A percentile compares a stretch with the other conserved stretches of the same genome.
Evolutionary conservation across 1,284 basidiomycete genomes (phyloP).

Genomic region (Cutaneotrichosporon sp.): DNA sequence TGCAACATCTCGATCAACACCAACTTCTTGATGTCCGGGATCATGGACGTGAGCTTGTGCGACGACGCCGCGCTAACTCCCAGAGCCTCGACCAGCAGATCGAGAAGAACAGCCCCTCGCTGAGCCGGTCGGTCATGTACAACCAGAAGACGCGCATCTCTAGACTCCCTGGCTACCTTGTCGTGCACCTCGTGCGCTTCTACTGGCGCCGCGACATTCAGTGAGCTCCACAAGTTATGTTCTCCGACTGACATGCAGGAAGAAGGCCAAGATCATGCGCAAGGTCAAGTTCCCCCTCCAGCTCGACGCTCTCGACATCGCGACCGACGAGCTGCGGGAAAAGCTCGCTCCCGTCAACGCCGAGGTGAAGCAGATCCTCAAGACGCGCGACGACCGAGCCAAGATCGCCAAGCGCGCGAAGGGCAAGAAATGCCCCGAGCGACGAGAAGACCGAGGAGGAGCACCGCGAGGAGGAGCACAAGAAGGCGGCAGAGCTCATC

Average conservation of each 20-base stretch:
- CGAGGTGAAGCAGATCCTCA: slow-evolving; percentile 74
- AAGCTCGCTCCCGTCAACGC: slow-evolving; percentile 71
- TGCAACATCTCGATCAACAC: slow-evolving; percentile 87
- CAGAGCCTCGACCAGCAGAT: slow-evolving; percentile 82
- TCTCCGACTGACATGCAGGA: slow-evolving; percentile 58
- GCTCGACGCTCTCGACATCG: slow-evolving; percentile 79
- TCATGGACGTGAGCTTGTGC: slow-evolving; percentile 67
- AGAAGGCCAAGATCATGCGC: slow-evolving; percentile 77
- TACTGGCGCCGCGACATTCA: slow-evolving; percentile 82
- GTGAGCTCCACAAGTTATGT: slow-evolving; percentile 52
- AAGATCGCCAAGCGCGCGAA: slow-evolving; percentile 79
- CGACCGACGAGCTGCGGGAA: slow-evolving; percentile 71
- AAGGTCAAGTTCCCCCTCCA: slow-evolving; percentile 85
- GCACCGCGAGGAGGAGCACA: slow-evolving; percentile 50
- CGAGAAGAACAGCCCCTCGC: slow-evolving; percentile 77
- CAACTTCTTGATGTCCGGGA: slow-evolving; percentile 87
- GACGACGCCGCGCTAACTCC: neutral
- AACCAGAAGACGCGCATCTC: slow-evolving; percentile 79
- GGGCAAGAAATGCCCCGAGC: slow-evolving; percentile 45
- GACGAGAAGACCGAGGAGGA: slow-evolving; percentile 42
- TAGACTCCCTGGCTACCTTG: slow-evolving; percentile 68
- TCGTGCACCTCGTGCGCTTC: slow-evolving; percentile 67
- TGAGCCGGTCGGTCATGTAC: slow-evolving; percentile 81
- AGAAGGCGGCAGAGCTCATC: slow-evolving; percentile 29
- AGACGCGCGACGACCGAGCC: slow-evolving; percentile 78